Percentiles rank a stretch among this genome's conserved stretches.
phyloP scores from a whole-genome alignment of 371 early-diverging fungal genomes.

The Nematocida ausubeli region DNA sequence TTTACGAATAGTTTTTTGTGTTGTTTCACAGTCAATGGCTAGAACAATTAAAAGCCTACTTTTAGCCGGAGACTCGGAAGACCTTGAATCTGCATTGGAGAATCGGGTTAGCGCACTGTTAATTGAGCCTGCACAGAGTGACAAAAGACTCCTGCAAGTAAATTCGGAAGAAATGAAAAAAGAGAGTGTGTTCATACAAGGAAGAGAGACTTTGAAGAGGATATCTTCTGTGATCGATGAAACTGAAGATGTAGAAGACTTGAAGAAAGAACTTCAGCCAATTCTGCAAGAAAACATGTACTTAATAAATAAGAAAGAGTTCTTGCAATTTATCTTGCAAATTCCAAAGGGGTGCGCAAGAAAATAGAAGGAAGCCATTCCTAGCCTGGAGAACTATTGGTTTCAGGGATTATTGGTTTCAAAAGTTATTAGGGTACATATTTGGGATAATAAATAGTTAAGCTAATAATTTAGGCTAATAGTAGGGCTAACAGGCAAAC shows the following conservation, averaged over 20 bases:
- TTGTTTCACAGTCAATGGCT: background rate
- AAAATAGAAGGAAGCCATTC: no score
- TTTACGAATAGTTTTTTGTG: constrained; percentile 13
- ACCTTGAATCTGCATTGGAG: background rate
- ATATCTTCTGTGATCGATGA: background rate
- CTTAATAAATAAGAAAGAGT: background rate
- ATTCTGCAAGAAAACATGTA: background rate
- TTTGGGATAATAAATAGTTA: no score
- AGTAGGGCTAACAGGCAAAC: no score
- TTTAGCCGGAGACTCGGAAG: background rate
- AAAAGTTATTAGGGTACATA: background rate
- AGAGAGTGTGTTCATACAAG: background rate
- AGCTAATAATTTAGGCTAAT: no score
- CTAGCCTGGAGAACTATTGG: no score
- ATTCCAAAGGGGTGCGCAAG: background rate
- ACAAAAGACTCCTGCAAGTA: constrained; percentile 4
- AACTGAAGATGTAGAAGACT: background rate
- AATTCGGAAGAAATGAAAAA: background rate
- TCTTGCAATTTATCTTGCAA: constrained; percentile 4
- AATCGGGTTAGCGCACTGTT: background rate
- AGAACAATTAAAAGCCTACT: background rate
- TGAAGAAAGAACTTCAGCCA: background rate
- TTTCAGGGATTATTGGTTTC: background rate
- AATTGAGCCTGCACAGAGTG: background rate
- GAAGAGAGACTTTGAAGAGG: background rate